Percentiles rank a stretch among this genome's conserved stretches.
These are phyloP conservation scores for Acorus gramineus DNA, from an alignment of 106 monocot genomes.

Conservation along the genomic window DNA sequence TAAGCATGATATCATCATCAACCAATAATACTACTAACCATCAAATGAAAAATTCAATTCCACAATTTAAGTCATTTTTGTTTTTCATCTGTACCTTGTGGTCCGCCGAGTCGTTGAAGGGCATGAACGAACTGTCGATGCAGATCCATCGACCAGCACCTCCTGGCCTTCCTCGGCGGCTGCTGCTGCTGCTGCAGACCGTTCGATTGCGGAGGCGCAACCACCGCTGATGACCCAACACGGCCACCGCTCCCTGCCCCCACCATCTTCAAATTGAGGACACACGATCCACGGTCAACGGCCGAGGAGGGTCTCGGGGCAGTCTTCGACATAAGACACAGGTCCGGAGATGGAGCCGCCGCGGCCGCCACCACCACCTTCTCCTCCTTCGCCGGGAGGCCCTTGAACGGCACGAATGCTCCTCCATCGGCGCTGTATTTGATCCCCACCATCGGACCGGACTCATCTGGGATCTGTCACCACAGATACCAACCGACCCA, in stretches of 20 bases:
- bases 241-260: slow-evolving; percentile 5
- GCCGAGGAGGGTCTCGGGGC: no score
- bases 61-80: no score
- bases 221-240: slow-evolving; percentile 1
- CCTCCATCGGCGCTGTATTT: slow-evolving; percentile 17
- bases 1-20: no score
- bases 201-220: background rate
- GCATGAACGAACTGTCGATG: slow-evolving; percentile 71
- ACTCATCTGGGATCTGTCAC: no score
- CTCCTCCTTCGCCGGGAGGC: slow-evolving; percentile 22
- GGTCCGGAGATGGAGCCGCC: slow-evolving; percentile 17
- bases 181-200: slow-evolving; percentile 24
- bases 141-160: slow-evolving; percentile 99
- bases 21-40: no score
- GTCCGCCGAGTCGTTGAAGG: slow-evolving; percentile 77
- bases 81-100: slow-evolving; percentile 38
- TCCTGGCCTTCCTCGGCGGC: slow-evolving; percentile 55
- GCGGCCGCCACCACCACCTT: slow-evolving; percentile 6
- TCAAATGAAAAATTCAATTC: no score
- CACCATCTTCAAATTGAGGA: background rate
- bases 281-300: no score
- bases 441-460: no score
- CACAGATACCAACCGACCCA: no score
- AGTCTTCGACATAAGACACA: slow-evolving; percentile 25
- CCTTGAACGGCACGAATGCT: slow-evolving; percentile 35